phyloP scores from a whole-genome alignment of 2,329 filamentous ascomycete species.

The Hymenoscyphus albidus region DNA sequence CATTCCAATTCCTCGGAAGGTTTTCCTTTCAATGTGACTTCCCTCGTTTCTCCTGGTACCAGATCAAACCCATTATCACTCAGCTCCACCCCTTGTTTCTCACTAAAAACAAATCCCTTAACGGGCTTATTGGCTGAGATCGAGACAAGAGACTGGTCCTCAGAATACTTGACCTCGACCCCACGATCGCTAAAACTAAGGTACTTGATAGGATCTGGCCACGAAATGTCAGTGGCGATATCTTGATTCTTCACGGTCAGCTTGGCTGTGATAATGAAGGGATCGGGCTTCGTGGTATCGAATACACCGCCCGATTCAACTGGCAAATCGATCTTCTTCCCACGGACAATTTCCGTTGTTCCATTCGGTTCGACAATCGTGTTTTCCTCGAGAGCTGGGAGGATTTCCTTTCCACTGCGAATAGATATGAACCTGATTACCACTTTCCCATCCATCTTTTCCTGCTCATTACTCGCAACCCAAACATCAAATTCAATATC shows the following conservation, averaged over 20 bases:
- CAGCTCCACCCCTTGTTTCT: background rate
- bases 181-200: background rate
- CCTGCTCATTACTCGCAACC: background rate
- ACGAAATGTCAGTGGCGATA: constrained; percentile 1
- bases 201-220: constrained; percentile 7
- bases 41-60: background rate
- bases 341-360: background rate
- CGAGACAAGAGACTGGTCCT: background rate
- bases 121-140: background rate
- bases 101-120: constrained; percentile 1
- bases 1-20: background rate
- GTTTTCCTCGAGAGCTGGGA: background rate
- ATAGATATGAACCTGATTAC: background rate
- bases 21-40: background rate
- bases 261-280: background rate
- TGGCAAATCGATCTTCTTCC: background rate
- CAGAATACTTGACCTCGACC: background rate
- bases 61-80: constrained; percentile 2
- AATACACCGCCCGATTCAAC: background rate
- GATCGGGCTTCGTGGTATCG: background rate
- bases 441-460: background rate
- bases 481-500: background rate
- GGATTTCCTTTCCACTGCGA: background rate
- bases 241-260: background rate
- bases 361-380: background rate